Percentiles rank a stretch among this genome's conserved stretches.
Conservation (phyloP, 1,139 yeast species). For the Pichia sp. region DNA sequence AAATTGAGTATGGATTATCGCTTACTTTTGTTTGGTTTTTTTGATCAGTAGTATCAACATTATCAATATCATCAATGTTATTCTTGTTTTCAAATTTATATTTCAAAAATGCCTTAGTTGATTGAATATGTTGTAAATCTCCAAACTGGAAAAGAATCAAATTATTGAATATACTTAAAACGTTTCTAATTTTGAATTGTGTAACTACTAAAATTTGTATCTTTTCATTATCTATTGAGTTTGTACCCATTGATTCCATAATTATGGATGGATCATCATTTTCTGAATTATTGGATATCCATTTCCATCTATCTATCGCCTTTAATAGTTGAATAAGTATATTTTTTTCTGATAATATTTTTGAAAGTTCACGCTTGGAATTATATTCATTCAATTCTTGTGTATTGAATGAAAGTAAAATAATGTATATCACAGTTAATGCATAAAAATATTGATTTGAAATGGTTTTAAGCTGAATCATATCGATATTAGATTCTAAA, state of each 20-base stretch:
- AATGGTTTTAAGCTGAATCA: slow-evolving; percentile 12
- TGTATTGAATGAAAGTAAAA: slow-evolving; percentile 16
- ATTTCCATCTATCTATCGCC: slow-evolving; percentile 63
- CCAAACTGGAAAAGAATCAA: slow-evolving; percentile 64
- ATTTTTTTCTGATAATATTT: slow-evolving; percentile 13
- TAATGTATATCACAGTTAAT: slow-evolving; percentile 38
- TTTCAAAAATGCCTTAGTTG: slow-evolving; percentile 47
- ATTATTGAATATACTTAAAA: slow-evolving; percentile 53
- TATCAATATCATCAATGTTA: neutral
- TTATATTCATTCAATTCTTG: slow-evolving; percentile 14
- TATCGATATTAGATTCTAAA: slow-evolving; percentile 14
- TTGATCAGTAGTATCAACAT: slow-evolving; percentile 20
- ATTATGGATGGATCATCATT: slow-evolving; percentile 17
- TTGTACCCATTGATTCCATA: slow-evolving; percentile 14
- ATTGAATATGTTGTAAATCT: slow-evolving; percentile 35
- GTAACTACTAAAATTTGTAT: slow-evolving; percentile 9
- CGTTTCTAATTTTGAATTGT: slow-evolving; percentile 42
- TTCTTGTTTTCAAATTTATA: slow-evolving; percentile 20
- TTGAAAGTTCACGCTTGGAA: slow-evolving; percentile 6
- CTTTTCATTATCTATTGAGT: slow-evolving; percentile 5
- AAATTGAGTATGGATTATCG: slow-evolving; percentile 23
- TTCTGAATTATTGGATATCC: slow-evolving; percentile 36
- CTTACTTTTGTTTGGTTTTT: too few relatives aligned
- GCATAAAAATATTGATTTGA: slow-evolving; percentile 34
- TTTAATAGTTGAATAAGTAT: slow-evolving; percentile 39